phyloP scores from a whole-genome alignment of 148 eudicot species.

The Agrostemma githago region DNA sequence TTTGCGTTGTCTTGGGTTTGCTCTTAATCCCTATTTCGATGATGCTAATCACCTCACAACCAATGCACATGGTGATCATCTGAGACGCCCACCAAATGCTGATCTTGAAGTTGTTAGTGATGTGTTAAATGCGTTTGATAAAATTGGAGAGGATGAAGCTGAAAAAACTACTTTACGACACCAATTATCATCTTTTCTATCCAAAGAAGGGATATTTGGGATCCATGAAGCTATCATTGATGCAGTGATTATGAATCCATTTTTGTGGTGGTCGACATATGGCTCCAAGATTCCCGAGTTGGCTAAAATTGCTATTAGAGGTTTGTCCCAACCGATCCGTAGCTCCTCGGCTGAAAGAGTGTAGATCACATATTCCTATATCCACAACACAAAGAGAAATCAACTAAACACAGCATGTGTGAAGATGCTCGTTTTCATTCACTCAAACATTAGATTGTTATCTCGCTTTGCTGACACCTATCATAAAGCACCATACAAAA shows the following conservation, averaged over 20 bases:
- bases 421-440: too few species aligned
- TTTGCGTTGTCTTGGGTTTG: constrained; percentile 26
- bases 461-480: background rate
- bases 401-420: background rate
- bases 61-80: background rate
- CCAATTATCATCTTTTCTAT: too few species aligned
- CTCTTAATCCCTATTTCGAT: constrained; percentile 4
- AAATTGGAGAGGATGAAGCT: too few species aligned
- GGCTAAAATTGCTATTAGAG: background rate
- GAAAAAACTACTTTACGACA: too few species aligned
- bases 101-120: constrained; percentile 22
- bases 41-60: background rate
- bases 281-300: background rate
- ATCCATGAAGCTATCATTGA: background rate
- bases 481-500: background rate
- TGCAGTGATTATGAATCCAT: background rate
- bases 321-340: background rate
- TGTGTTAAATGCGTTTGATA: background rate
- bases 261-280: background rate
- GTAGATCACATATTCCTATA: background rate
- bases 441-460: background rate
- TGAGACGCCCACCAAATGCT: constrained; percentile 20
- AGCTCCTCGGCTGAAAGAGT: background rate
- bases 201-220: too few species aligned
- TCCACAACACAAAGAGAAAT: background rate